Conservation (phyloP, 2,329 filamentous ascomycete species). For the Penicillium nordicum region DNA sequence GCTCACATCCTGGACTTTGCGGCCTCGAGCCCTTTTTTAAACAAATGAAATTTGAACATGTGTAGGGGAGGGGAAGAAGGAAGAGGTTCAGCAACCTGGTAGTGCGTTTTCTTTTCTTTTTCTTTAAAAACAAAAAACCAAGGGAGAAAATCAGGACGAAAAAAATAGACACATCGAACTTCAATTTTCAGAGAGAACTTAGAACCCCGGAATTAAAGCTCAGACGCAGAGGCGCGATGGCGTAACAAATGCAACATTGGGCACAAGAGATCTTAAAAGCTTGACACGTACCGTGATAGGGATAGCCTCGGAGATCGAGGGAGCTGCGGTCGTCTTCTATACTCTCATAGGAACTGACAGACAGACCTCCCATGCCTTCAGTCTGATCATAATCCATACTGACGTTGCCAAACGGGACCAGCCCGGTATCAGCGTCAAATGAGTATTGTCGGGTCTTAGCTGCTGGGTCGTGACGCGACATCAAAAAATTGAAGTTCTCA, state of each 20-base stretch:
- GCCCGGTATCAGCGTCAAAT: constrained; percentile 36
- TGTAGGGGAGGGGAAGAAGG: neutral
- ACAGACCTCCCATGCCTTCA: constrained; percentile 40
- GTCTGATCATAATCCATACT: constrained; percentile 42
- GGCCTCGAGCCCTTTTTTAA: neutral
- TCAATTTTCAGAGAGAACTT: constrained; percentile 3
- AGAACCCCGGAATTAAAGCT: neutral
- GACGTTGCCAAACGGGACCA: constrained; percentile 32
- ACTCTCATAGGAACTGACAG: constrained; percentile 43
- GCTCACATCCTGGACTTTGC: neutral
- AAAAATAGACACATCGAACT: neutral
- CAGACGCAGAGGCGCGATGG: constrained; percentile 24
- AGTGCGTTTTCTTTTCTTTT: neutral
- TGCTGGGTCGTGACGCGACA: constrained; percentile 33
- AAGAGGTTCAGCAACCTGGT: neutral
- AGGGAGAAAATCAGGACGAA: too few species aligned
- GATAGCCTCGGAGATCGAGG: constrained; percentile 38
- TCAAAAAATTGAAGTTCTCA: constrained; percentile 38
- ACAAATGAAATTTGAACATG: constrained; percentile 1
- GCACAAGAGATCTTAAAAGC: constrained; percentile 13
- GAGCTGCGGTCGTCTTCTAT: constrained; percentile 40
- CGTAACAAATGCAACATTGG: constrained; percentile 34
- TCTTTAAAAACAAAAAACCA: too few species aligned
- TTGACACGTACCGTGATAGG: constrained; percentile 39
- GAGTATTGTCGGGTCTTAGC: constrained; percentile 38